Conservation (phyloP, 257 asterid species). For the Nicotiana sylvestris region DNA sequence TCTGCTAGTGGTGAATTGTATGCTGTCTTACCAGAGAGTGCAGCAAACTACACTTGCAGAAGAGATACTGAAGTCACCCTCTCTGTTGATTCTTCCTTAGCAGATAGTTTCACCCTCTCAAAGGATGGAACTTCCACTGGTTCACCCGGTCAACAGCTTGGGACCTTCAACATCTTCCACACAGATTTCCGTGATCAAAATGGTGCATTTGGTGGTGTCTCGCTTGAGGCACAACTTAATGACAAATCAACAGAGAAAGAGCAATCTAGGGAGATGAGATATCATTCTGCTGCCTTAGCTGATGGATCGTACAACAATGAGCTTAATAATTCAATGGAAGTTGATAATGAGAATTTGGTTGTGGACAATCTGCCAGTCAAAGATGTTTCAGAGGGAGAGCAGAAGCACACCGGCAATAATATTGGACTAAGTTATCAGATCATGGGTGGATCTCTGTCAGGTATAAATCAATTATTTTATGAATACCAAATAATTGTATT, state of each 20-base stretch:
- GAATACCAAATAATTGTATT: background rate
- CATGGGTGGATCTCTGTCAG: slow-evolving; percentile 35
- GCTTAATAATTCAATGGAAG: slow-evolving; percentile 16
- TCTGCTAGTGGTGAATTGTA: slow-evolving; percentile 6
- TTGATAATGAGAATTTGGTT: slow-evolving; percentile 18
- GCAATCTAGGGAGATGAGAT: slow-evolving; percentile 20
- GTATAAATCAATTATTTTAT: slow-evolving; percentile 28
- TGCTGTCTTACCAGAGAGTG: slow-evolving; percentile 15
- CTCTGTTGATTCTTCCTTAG: slow-evolving; percentile 8
- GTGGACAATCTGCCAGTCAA: slow-evolving; percentile 22
- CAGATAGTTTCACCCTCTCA: slow-evolving; percentile 29
- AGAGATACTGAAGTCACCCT: slow-evolving; percentile 3
- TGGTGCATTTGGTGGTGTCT: slow-evolving; percentile 15
- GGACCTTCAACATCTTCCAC: slow-evolving; percentile 22
- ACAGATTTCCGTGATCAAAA: slow-evolving; percentile 22
- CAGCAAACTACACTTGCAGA: slow-evolving; percentile 14
- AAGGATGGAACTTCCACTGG: slow-evolving; percentile 14
- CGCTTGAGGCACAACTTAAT: slow-evolving; percentile 10
- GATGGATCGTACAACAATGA: slow-evolving; percentile 24
- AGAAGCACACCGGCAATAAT: slow-evolving; percentile 17
- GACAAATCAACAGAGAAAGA: slow-evolving; percentile 15
- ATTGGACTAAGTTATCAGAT: slow-evolving; percentile 18
- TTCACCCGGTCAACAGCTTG: slow-evolving; percentile 22
- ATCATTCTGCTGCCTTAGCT: slow-evolving; percentile 14
- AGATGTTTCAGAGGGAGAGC: slow-evolving; percentile 23